phyloP scores from a whole-genome alignment of 129 eudicot species.

The Artemisia tridentata region DNA sequence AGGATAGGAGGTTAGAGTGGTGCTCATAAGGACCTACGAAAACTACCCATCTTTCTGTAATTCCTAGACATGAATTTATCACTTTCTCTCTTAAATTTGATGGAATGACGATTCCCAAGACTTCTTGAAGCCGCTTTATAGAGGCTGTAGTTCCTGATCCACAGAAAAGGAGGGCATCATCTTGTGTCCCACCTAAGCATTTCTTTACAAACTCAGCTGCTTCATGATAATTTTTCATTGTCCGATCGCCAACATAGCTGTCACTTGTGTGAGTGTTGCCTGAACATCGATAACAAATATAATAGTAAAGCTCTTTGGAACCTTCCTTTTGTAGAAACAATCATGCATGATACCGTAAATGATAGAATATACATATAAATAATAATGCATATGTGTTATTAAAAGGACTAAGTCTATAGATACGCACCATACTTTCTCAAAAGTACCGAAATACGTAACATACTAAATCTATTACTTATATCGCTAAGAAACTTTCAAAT shows the following conservation, averaged over 20 bases:
- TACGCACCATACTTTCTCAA: too few species aligned
- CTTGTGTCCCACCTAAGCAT: constrained; percentile 61
- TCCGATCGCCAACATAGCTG: constrained; percentile 62
- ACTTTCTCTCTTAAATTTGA: constrained; percentile 48
- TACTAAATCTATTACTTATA: too few species aligned
- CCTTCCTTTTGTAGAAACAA: too few species aligned
- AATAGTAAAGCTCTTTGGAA: too few species aligned
- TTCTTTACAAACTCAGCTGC: constrained; percentile 55
- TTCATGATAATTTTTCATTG: constrained; percentile 49
- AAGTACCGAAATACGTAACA: too few species aligned
- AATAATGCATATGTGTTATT: too few species aligned
- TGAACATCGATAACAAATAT: constrained; percentile 9
- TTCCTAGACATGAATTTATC: constrained; percentile 28
- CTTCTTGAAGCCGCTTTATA: constrained; percentile 78
- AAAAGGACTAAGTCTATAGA: too few species aligned
- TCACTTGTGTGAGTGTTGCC: constrained; percentile 87
- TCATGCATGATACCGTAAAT: too few species aligned
- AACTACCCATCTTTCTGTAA: constrained; percentile 82
- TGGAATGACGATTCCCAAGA: constrained; percentile 62
- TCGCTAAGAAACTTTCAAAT: too few species aligned
- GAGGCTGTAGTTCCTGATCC: constrained; percentile 89
- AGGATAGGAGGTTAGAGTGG: constrained; percentile 80
- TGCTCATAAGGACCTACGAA: constrained; percentile 87
- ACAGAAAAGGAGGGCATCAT: constrained; percentile 65
- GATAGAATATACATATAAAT: too few species aligned